Evolutionary conservation across 306 rosid species (phyloP), one percentile per base, ranked within the genome.

Genomic region (Alnus glutinosa): DNA sequence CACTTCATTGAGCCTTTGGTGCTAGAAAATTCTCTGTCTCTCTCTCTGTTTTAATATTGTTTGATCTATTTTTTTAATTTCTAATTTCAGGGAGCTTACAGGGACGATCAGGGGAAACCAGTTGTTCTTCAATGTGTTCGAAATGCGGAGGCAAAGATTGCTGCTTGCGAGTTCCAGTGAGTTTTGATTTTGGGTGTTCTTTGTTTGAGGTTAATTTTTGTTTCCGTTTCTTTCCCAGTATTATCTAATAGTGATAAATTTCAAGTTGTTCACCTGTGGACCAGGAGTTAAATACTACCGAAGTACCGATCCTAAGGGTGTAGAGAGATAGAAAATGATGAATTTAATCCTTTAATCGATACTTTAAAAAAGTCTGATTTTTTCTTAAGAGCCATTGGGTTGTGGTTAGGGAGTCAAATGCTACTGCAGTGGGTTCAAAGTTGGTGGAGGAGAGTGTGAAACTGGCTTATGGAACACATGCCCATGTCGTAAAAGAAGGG

Each of bases 81-180:
- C 5, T 15, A 47, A 49, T 71, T 10, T 13, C 49, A 85, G 88
- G 88, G 88, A 58, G 88, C 85, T 70, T 85, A 85, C 50, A 83
- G 88, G 42, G 81, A 81, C 55, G 85, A 85, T 10, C 55, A 78
- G 59, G 88, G 88, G 50, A 81, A 81, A 48, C 80, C 85, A 13
- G 80, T 85, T 1, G 78, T 85, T 79, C 88, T 85, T 34, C 85
- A 81, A 63, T 85, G 88, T 75, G 83, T 85, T 74, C 48, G 85
- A 71, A 82, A 85, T 52, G 88, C 88, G 18, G 88, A 81, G 70
- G 66, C 75, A 13, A 85, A 85, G 70, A 78, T 85, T 70, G 19
- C 71, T 0, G 83, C 85, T n/a, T 59, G 50, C 9, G 85, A 85
- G 55, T 81, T 78, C 61, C 70, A 62, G 88, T 85, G 77, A 81